These are phyloP conservation scores for Lasiodiplodia hormozganensis DNA, from an alignment of 2,329 filamentous ascomycete species.

Conservation along the genomic window DNA sequence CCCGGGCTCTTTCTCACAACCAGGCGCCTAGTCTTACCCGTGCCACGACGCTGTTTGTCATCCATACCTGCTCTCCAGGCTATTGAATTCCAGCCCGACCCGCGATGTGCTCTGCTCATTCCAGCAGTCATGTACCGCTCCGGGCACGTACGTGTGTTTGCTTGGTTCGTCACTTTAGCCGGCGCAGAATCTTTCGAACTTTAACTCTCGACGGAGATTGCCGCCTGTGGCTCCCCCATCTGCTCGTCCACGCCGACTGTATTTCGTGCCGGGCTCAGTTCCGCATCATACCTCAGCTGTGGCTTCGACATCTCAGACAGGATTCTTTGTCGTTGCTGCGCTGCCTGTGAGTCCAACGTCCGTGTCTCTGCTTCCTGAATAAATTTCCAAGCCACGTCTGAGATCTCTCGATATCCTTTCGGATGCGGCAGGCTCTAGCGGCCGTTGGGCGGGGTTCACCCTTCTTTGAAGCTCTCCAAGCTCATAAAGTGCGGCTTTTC, in stretches of 20 bases:
- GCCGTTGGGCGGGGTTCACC: not conserved
- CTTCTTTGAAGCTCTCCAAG: not conserved
- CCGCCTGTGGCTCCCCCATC: not conserved
- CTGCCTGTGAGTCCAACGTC: not conserved
- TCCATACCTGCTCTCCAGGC: not conserved
- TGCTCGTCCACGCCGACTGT: not conserved
- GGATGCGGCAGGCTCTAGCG: not conserved
- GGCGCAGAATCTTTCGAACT: not conserved
- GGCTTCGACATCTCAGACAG: not conserved
- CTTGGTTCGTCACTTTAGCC: not conserved
- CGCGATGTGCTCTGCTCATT: slow-evolving; percentile 1
- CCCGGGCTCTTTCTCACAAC: not conserved
- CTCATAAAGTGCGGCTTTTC: slow-evolving; percentile 3
- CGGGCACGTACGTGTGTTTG: not conserved
- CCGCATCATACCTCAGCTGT: not conserved
- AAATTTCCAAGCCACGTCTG: not conserved
- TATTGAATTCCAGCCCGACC: slow-evolving; percentile 19
- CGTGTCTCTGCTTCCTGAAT: slow-evolving; percentile 11
- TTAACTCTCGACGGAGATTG: not conserved
- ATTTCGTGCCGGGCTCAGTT: not conserved
- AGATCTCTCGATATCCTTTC: not conserved
- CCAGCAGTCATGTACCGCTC: not conserved
- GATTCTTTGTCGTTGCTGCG: not conserved
- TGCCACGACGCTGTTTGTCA: not conserved
- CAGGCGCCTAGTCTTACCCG: not conserved